phyloP scores from a whole-genome alignment of 2,329 filamentous ascomycete species.

The Cercospora zeina region DNA sequence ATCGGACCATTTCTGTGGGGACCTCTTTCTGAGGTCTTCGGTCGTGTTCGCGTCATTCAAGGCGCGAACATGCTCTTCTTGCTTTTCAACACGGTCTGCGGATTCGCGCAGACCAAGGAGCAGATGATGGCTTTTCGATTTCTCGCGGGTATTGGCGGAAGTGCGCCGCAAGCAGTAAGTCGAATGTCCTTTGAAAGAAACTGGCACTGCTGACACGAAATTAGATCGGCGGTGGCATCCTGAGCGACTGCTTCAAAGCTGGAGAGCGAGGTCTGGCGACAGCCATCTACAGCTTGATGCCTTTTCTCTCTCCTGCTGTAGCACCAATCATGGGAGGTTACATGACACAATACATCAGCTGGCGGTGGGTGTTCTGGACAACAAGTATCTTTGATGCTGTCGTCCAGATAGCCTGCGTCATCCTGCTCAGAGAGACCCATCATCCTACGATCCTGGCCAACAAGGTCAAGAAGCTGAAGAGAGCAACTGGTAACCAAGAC shows the following conservation, averaged over 20 bases:
- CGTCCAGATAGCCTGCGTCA: conserved; percentile 70
- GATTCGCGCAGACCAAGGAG: conserved; percentile 36
- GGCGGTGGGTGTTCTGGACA: conserved; percentile 86
- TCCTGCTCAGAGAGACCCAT: conserved; percentile 64
- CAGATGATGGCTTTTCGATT: conserved; percentile 41
- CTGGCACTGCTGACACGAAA: conserved; percentile 8
- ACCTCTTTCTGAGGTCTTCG: conserved; percentile 38
- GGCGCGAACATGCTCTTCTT: conserved; percentile 38
- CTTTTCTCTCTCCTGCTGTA: conserved; percentile 36
- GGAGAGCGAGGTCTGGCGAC: conserved; percentile 38
- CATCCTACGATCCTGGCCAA: conserved; percentile 60
- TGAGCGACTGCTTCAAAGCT: conserved; percentile 37
- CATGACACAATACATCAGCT: conserved; percentile 61
- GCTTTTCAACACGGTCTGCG: conserved; percentile 38
- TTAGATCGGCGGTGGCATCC: conserved; percentile 35
- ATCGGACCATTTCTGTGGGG: conserved; percentile 38
- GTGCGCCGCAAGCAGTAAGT: conserved; percentile 37
- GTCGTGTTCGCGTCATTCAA: conserved; percentile 37
- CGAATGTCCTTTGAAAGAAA: conserved; percentile 15
- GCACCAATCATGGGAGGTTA: conserved; percentile 66
- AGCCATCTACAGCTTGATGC: conserved; percentile 37
- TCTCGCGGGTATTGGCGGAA: conserved; percentile 37
- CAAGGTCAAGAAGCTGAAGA: conserved; percentile 56
- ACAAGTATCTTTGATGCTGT: conserved; percentile 71
- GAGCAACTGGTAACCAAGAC: conserved; percentile 36